Evolutionary conservation across 257 asterid genomes (phyloP).

Genomic region (Solanum rostratum): DNA sequence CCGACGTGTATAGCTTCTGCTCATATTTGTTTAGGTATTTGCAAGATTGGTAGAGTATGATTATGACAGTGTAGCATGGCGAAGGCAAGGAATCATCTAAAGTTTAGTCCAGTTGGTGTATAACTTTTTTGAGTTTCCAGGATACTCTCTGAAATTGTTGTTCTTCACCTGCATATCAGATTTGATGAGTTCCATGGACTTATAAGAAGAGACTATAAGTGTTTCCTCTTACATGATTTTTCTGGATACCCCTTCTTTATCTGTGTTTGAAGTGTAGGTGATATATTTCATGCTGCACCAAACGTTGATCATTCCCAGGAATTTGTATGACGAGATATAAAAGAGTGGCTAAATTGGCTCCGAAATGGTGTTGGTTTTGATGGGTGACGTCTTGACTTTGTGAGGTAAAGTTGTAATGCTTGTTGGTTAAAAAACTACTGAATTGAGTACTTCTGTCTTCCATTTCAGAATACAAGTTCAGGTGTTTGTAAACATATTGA

Average conservation of each 20-base stretch:
- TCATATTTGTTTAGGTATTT: background rate
- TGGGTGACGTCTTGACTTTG: conserved; percentile 59
- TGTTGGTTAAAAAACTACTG: background rate
- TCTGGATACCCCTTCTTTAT: background rate
- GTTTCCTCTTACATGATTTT: background rate
- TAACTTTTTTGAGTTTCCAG: background rate
- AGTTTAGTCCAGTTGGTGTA: background rate
- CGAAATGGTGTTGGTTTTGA: conserved; percentile 44
- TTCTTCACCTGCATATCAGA: background rate
- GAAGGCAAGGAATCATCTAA: background rate
- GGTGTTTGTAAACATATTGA: background rate
- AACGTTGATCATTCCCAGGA: conserved; percentile 49
- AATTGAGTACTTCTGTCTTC: background rate
- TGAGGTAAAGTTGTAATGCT: conserved; percentile 11
- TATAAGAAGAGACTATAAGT: background rate
- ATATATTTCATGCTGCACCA: conserved; percentile 52
- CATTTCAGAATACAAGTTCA: background rate
- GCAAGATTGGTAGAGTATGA: background rate
- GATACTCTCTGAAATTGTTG: background rate
- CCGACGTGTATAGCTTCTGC: background rate
- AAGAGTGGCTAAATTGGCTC: conserved; percentile 44
- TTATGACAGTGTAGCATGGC: background rate
- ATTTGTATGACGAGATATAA: conserved; percentile 38
- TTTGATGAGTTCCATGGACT: background rate
- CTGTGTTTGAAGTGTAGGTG: conserved; percentile 20